Conservation (phyloP, 208 protist genomes). For the Tritrichomonas foetus region DNA sequence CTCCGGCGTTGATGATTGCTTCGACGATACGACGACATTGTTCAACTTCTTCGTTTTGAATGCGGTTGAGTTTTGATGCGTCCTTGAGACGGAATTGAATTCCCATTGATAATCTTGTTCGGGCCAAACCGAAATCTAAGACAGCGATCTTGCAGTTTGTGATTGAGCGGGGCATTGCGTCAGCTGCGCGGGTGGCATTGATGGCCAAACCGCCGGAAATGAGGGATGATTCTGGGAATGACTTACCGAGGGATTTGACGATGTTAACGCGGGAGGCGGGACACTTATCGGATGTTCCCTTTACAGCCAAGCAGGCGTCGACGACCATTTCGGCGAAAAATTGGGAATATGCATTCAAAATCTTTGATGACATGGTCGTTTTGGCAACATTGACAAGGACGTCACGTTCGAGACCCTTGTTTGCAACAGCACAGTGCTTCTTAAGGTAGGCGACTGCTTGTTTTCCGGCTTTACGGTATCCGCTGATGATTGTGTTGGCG, state of each 20-base stretch:
- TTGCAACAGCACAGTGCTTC: slow-evolving; percentile 41
- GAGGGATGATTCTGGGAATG: neutral
- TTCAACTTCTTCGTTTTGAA: neutral
- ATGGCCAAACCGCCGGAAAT: neutral
- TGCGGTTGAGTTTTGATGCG: neutral
- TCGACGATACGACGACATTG: neutral
- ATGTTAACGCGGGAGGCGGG: neutral
- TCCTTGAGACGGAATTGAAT: slow-evolving; percentile 64
- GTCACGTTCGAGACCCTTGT: slow-evolving; percentile 73
- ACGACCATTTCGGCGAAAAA: slow-evolving; percentile 94
- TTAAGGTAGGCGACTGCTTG: neutral
- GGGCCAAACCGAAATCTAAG: slow-evolving; percentile 95
- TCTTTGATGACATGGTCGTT: slow-evolving; percentile 99
- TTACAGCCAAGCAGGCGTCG: slow-evolving; percentile 68
- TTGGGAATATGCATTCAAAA: slow-evolving; percentile 75
- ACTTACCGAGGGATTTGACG: slow-evolving; percentile 38
- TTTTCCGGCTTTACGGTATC: neutral
- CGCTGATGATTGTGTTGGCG: slow-evolving; percentile 24
- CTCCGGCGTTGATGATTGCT: slow-evolving; percentile 65
- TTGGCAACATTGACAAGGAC: slow-evolving; percentile 88
- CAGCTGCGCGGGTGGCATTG: neutral
- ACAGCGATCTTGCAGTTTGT: slow-evolving; percentile 92
- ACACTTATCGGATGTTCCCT: slow-evolving; percentile 58
- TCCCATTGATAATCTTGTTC: slow-evolving; percentile 88
- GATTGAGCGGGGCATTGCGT: slow-evolving; percentile 81